Evolutionary conservation across 2,329 filamentous ascomycete species (phyloP), one percentile per base, ranked within the genome.

Genomic region (Pseudogymnoascus sp.): DNA sequence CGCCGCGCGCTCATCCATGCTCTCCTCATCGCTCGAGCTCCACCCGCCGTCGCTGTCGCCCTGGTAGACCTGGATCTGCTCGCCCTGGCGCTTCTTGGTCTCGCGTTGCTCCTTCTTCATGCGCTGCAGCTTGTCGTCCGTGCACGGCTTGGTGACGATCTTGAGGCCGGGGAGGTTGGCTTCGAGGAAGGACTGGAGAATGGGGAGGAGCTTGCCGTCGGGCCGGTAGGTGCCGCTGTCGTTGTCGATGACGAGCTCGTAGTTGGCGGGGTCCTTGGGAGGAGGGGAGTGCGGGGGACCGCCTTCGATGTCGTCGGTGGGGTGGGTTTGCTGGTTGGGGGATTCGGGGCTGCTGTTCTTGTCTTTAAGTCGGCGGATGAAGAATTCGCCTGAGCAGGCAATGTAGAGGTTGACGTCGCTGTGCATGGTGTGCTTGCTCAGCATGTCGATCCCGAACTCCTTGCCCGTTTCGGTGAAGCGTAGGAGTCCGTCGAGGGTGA

Each of bases 351-450:
- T 74, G 7, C 75, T 74, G 28, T 79, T 75, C 13, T 80, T 78
- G 62, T 81, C 75, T 9, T 61, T 36, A 26, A 90, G 80, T 2
- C 89, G 83, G 13, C 91, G 85, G 66, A 97, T 83, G 74, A 97
- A 95, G 75, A 97, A 97, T 73, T 97, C 93, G 44, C 93, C 93
- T 0, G 90, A 91, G 73, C 87, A 97, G 21, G 93, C 93, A 67
- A 97, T 91, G 74, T 96, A 96, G 1, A 90, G 89, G 36, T 87
- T 89, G 1, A 96, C 93, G 74, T 97, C 88, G 68, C 90, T 93
- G 77, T 97, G 93, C 91, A 97, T 96, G 42, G 91, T 96, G 75
- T 97, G 93, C 74, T 97, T 97, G 75, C 88, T 92, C 70, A 97
- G 77, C 74, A 97, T 80, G 76, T 97, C 93, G 70, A 97, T 91